Conservation (phyloP, 768 basidiomycete species). For the Stropharia rugosoannulata region DNA sequence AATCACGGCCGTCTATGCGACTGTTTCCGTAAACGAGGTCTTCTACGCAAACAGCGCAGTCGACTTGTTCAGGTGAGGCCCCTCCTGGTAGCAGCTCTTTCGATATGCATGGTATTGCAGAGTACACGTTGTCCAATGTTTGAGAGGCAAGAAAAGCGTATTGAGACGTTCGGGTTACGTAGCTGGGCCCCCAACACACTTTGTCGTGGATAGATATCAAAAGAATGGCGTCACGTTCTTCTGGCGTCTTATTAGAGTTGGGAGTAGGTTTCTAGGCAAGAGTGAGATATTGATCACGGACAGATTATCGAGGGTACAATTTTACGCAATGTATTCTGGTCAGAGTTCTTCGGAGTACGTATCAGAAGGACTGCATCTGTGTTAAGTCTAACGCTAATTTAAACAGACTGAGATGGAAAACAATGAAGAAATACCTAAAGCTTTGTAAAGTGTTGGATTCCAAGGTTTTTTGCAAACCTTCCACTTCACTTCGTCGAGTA, state of each 20-base stretch:
- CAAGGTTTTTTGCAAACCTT: constrained; percentile 48
- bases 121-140: constrained; percentile 62
- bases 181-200: constrained; percentile 59
- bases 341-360: constrained; percentile 61
- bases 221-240: constrained; percentile 44
- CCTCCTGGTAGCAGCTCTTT: constrained; percentile 49
- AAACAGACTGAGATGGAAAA: not conserved
- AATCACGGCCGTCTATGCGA: constrained; percentile 39
- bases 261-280: constrained; percentile 26
- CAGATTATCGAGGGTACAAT: constrained; percentile 30
- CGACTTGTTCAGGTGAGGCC: constrained; percentile 14
- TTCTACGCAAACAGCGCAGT: constrained; percentile 63
- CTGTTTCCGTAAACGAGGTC: constrained; percentile 58
- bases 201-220: constrained; percentile 61
- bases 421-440: constrained; percentile 47
- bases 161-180: constrained; percentile 62
- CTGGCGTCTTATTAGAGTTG: constrained; percentile 16
- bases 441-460: constrained; percentile 51
- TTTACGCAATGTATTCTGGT: constrained; percentile 56
- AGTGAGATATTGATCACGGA: not conserved
- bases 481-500: constrained; percentile 45
- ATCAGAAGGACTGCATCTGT: constrained; percentile 60
- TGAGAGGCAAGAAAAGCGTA: constrained; percentile 72
- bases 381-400: constrained; percentile 37
- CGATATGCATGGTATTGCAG: constrained; percentile 60